Evolutionary conservation across 2,329 filamentous ascomycete genomes (phyloP), one percentile per base, ranked within the genome.

Genomic region (Trichocomaceae sp.): DNA sequence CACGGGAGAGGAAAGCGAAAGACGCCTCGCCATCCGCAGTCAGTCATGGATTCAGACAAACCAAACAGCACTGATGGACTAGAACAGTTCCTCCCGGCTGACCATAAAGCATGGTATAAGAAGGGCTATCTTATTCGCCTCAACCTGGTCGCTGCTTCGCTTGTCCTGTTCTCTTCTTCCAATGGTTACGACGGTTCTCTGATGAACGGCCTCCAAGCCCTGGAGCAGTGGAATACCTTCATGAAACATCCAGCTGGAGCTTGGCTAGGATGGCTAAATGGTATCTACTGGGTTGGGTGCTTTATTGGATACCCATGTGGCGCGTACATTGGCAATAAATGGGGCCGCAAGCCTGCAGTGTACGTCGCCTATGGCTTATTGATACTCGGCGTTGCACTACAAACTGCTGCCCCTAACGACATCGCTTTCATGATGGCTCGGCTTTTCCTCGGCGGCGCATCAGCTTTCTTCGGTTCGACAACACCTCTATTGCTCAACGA

Each of bases 281-380:
- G 74, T 23, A 68, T 75, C 44, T 76, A 75, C 59, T 68, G 69
- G 48, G 72, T 76, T 53, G 76, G 77, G 33, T 74, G 73, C 60
- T 33, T 72, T 15, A 64, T 77, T 56, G 75, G 69, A 51, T 72
- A 73, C 22, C 73, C 66, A 39, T 29, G 29, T 8, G 26, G 23
- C n/a, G 46, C 46, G 17, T 47, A 3, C 26, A 47, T 33, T 17
- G 29, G 29, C 46, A 47, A 47, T 19, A 20, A 22, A 33, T 47
- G n/a, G 23, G 46, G 35, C 22, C 48, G 48, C 37, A 41, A 42
- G 13, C 15, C 15, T 12, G 48, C 31, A 5, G 19, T 42, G 13
- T 50, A 20, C 10, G 15, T 50, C 6, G 48, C 35, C 17, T 26
- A 23, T 12, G 20, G n/a, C 6, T 13, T 42, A 5, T 15, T 50